Evolutionary conservation across 2,329 filamentous ascomycete species (phyloP).

Genomic region (Escovopsis weberi): DNA sequence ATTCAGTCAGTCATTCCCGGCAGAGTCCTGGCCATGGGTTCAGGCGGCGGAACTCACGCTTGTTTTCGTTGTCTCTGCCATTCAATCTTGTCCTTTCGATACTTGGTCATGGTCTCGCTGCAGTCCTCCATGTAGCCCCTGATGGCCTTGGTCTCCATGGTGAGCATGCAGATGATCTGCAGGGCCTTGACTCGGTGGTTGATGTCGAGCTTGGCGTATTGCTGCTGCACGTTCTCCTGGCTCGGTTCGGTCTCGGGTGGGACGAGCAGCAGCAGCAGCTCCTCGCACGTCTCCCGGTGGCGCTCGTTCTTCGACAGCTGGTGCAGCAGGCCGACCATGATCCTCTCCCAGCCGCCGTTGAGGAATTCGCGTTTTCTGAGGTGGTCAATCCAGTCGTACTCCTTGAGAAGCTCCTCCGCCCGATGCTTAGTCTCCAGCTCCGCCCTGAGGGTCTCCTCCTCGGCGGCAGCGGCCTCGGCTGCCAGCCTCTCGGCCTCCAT

Average conservation of each 20-base stretch:
- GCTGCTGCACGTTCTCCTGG: slow-evolving; percentile 53
- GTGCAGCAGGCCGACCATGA: slow-evolving; percentile 74
- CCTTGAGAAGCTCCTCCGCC: slow-evolving; percentile 59
- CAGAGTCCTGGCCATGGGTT: too few species aligned
- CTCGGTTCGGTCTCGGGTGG: slow-evolving; percentile 64
- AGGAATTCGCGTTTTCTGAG: slow-evolving; percentile 72
- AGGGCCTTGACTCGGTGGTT: slow-evolving; percentile 70
- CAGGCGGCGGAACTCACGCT: too few species aligned
- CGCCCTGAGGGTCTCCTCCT: slow-evolving; percentile 30
- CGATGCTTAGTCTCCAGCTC: slow-evolving; percentile 44
- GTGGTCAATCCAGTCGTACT: slow-evolving; percentile 74
- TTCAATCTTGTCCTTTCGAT: slow-evolving; percentile 91
- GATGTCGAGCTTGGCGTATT: slow-evolving; percentile 65
- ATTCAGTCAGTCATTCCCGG: too few species aligned
- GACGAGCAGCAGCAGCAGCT: slow-evolving; percentile 66
- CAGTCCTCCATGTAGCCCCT: slow-evolving; percentile 84
- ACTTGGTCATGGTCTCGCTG: slow-evolving; percentile 84
- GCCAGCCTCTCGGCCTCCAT: slow-evolving; percentile 57
- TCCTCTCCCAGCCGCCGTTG: slow-evolving; percentile 81
- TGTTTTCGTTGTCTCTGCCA: slow-evolving; percentile 65
- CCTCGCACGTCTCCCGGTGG: slow-evolving; percentile 58
- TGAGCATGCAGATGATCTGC: slow-evolving; percentile 75
- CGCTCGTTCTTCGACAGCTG: slow-evolving; percentile 67
- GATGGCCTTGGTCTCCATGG: slow-evolving; percentile 71
- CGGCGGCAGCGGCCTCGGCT: slow-evolving; percentile 41